These are phyloP conservation scores for Penstemon eatonii DNA, from an alignment of 257 asterid genomes.

Conservation along the genomic window DNA sequence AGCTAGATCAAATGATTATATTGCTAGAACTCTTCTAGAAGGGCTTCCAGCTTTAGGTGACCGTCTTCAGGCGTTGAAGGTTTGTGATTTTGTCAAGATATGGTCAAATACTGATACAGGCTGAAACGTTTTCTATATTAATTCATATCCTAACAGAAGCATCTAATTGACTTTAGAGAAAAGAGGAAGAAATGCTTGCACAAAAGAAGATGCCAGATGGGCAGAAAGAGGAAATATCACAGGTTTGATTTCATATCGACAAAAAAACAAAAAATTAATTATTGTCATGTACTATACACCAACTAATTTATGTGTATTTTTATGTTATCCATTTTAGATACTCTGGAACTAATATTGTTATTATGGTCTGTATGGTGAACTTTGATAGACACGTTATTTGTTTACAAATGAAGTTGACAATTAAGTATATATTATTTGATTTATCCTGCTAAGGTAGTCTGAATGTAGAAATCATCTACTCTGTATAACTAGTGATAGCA, in stretches of 20 bases:
- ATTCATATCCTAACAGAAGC: constrained; percentile 33
- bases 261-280: neutral
- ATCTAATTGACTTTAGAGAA: constrained; percentile 46
- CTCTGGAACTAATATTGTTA: neutral
- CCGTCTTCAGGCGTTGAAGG: constrained; percentile 84
- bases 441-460: neutral
- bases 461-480: constrained; percentile 1
- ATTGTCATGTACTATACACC: neutral
- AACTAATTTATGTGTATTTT: neutral
- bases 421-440: no score
- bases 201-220: constrained; percentile 92
- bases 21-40: constrained; percentile 66
- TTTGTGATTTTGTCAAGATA: constrained; percentile 29
- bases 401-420: neutral
- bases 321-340: neutral
- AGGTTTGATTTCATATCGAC: constrained; percentile 42
- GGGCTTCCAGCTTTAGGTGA: constrained; percentile 95
- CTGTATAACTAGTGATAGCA: neutral
- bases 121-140: constrained; percentile 26
- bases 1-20: constrained; percentile 90
- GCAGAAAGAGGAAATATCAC: constrained; percentile 70
- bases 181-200: constrained; percentile 97
- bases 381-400: neutral
- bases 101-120: constrained; percentile 15
- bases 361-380: neutral